Percentiles rank a stretch among this genome's conserved stretches.
phyloP scores from a whole-genome alignment of 495 filamentous ascomycete genomes.

The Penicillium robsamsonii region DNA sequence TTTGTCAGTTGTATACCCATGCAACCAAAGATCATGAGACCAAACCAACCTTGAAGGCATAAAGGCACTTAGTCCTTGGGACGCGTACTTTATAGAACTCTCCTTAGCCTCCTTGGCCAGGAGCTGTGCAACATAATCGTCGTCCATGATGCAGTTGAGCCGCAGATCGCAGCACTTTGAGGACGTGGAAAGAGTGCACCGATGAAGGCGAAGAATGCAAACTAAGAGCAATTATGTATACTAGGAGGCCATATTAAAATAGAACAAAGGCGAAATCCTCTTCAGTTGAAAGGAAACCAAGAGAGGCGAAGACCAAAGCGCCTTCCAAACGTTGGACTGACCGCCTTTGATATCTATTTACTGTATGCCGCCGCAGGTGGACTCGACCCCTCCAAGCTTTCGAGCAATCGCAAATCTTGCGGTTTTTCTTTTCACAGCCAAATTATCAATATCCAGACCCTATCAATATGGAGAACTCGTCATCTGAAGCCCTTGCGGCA shows the following conservation, averaged over 20 bases:
- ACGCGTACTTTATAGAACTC: conserved; percentile 67
- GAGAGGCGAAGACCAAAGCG: conserved; percentile 11
- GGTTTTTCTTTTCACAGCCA: background rate
- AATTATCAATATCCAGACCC: conserved; percentile 6
- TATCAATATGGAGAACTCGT: conserved; percentile 27
- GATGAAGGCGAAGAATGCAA: background rate
- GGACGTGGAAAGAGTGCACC: background rate
- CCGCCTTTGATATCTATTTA: conserved; percentile 21
- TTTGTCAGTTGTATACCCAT: conserved; percentile 5
- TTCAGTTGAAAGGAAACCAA: background rate
- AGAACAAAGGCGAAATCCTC: background rate
- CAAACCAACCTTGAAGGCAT: conserved; percentile 62
- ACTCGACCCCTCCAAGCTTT: background rate
- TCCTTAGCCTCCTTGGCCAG: conserved; percentile 71
- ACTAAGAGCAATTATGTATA: background rate
- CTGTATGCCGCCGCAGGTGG: background rate
- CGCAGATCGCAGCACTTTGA: conserved; percentile 5
- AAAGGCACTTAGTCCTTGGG: conserved; percentile 69
- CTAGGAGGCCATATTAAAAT: background rate
- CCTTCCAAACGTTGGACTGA: conserved; percentile 14
- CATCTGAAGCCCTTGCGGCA: conserved; percentile 34
- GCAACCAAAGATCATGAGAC: background rate
- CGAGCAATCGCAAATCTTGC: background rate
- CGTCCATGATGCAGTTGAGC: conserved; percentile 49
- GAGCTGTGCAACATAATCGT: conserved; percentile 73